Evolutionary conservation across 2,329 filamentous ascomycete genomes (phyloP).

Genomic region (Calonectria henricotiae): DNA sequence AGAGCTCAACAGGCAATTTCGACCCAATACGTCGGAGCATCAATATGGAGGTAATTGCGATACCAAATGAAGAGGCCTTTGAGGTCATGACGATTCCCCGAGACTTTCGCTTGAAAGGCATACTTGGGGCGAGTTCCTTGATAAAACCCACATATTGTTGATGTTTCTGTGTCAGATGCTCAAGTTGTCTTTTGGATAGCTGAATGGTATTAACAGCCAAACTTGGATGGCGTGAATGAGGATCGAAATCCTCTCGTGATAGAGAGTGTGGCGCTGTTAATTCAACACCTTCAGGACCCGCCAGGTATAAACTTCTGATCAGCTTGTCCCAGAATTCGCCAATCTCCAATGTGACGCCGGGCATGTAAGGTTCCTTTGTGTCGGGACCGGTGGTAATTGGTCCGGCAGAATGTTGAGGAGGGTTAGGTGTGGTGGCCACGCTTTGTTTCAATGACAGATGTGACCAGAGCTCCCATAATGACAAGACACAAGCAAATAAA

Average conservation of each 20-base stretch:
- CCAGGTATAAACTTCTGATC: slow-evolving; percentile 30
- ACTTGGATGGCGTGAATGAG: slow-evolving; percentile 25
- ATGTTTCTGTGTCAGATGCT: slow-evolving; percentile 44
- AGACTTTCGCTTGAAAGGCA: slow-evolving; percentile 39
- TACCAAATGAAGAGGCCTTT: slow-evolving; percentile 38
- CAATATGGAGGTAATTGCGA: slow-evolving; percentile 45
- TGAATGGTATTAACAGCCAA: slow-evolving; percentile 41
- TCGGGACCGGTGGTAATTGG: background rate
- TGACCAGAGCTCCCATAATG: slow-evolving; percentile 45
- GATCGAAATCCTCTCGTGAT: slow-evolving; percentile 43
- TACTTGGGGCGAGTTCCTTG: slow-evolving; percentile 31
- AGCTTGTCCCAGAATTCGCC: slow-evolving; percentile 41
- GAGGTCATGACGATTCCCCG: slow-evolving; percentile 48
- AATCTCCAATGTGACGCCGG: slow-evolving; percentile 31
- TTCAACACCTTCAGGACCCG: slow-evolving; percentile 40
- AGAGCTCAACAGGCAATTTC: slow-evolving; percentile 41
- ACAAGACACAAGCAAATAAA: slow-evolving; percentile 40
- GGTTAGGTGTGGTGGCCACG: slow-evolving; percentile 18
- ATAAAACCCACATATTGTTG: slow-evolving; percentile 38
- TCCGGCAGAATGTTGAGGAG: background rate
- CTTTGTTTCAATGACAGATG: slow-evolving; percentile 37
- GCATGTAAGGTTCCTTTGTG: background rate
- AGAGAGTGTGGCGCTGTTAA: slow-evolving; percentile 39
- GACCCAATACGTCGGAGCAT: slow-evolving; percentile 49
- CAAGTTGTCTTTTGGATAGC: slow-evolving; percentile 29